Conservation (phyloP, 305 asterid species). For the Fraxinus ornus region DNA sequence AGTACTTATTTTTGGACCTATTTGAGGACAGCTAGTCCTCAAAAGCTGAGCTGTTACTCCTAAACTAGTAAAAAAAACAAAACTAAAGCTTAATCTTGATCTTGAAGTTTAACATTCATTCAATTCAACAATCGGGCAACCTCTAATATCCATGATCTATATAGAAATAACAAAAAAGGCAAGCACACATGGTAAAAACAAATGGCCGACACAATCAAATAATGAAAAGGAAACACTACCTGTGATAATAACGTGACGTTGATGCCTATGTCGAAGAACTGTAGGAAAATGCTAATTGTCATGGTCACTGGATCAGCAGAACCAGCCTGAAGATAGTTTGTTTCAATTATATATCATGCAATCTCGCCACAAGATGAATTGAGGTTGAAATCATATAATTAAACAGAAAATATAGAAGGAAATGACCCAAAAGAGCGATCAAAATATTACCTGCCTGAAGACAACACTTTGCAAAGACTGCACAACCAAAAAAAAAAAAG, state of each 20-base stretch:
- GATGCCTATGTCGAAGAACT: conserved; percentile 90
- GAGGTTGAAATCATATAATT: conserved; percentile 19
- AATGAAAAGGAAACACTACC: conserved; percentile 43
- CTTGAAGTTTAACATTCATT: conserved; percentile 6
- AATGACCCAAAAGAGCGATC: conserved; percentile 5
- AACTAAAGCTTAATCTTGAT: conserved; percentile 26
- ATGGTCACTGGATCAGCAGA: conserved; percentile 91
- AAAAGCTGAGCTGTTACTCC: conserved; percentile 1
- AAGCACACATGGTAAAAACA: neutral
- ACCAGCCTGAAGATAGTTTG: conserved; percentile 68
- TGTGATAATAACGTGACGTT: conserved; percentile 82
- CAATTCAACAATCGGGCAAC: conserved; percentile 1
- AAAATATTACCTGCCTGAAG: conserved; percentile 80
- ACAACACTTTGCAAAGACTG: conserved; percentile 98
- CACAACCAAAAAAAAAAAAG: conserved; percentile 45
- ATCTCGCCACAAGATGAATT: conserved; percentile 6
- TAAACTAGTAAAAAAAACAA: conserved; percentile 28
- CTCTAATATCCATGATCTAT: conserved; percentile 5
- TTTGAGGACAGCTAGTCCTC: neutral
- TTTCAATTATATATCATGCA: conserved; percentile 21
- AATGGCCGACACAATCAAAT: neutral
- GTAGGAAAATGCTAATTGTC: conserved; percentile 88
- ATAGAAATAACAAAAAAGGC: conserved; percentile 12
- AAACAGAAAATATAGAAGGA: neutral
- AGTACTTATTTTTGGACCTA: neutral